phyloP scores from a whole-genome alignment of 768 basidiomycete genomes.

The Podaxis mareebaensis region DNA sequence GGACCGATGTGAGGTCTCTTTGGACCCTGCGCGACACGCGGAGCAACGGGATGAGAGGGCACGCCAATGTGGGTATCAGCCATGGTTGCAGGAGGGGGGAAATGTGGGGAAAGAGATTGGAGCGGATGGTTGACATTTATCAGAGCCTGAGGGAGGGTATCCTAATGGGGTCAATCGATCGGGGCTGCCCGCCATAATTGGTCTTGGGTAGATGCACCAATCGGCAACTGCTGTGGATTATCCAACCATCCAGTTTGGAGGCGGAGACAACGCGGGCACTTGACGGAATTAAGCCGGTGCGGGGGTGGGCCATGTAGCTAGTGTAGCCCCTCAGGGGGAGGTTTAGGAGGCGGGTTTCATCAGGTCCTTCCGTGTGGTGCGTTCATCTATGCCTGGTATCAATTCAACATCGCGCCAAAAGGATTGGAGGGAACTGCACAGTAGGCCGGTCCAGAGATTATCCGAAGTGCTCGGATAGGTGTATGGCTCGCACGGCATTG shows the following conservation, averaged over 20 bases:
- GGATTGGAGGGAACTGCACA: no score
- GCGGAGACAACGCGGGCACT: constrained; percentile 28
- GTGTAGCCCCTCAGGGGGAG: no score
- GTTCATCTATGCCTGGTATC: not conserved
- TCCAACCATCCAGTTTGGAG: not conserved
- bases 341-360: no score
- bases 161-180: constrained; percentile 13
- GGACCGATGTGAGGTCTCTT: constrained; percentile 82
- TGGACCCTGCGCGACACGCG: constrained; percentile 60
- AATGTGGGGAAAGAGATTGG: constrained; percentile 20
- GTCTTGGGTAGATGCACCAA: not conserved
- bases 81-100: constrained; percentile 33
- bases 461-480: not conserved
- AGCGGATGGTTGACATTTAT: not conserved
- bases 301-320: constrained; percentile 1
- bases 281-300: constrained; percentile 27
- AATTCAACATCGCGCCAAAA: not conserved
- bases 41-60: constrained; percentile 71
- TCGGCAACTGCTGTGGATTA: not conserved
- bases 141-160: not conserved
- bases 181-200: constrained; percentile 4
- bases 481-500: not conserved
- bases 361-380: no score
- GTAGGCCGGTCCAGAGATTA: not conserved
- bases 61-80: constrained; percentile 34